Evolutionary conservation across 108 stramenopile species (phyloP), one percentile per base, ranked within the genome.

Genomic region (Pseudonitzschia delicatissima): DNA sequence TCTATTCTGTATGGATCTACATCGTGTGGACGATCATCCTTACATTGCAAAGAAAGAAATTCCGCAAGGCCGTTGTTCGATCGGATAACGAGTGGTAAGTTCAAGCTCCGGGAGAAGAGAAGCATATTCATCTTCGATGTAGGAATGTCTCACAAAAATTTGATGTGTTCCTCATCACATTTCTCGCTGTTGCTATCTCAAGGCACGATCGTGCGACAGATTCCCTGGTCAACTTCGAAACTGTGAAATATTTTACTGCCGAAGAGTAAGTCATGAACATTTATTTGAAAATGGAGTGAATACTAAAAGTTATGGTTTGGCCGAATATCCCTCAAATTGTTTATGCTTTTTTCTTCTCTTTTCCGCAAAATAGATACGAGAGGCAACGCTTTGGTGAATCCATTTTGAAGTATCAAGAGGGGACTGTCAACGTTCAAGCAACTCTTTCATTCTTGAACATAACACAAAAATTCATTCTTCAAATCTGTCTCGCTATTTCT

Each of bases 201-300:
- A 48, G 53, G 53, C 95, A 97, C 69, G 96, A 97, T 64, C 78
- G 77, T 18, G 91, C 85, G 44, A 96, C 94, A 0, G 98, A 99
- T 62, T 82, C 81, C 8, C 69, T 99, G 45, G 63, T 96, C 45
- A 98, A 99, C 74, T 97, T 95, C 66, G 98, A 99, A 73, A 96
- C 95, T 15, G 98, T 99, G 39, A 99, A 99, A 64, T 94, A 92
- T 60, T 99, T 99, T 61, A 96, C 96, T 5, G 91, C 86, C 11
- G 98, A 99, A 80, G 70, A 72, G 39, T 61, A 40, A 25, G 53
- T 55, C 7, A 55, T 33, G 40, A 42, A 42, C 15, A 42, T 42
- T 42, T 42, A 15, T 42, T 15, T 42, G 15, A 42, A 15, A 42
- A 42, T 15, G n/a, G n/a, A n/a, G n/a, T n/a, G n/a, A n/a, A n/a